A percentile compares a stretch with the other conserved stretches of the same genome.
These are phyloP conservation scores for Sugiyamaella qingdaonensis DNA, from an alignment of 805 yeast species.

Conservation along the genomic window DNA sequence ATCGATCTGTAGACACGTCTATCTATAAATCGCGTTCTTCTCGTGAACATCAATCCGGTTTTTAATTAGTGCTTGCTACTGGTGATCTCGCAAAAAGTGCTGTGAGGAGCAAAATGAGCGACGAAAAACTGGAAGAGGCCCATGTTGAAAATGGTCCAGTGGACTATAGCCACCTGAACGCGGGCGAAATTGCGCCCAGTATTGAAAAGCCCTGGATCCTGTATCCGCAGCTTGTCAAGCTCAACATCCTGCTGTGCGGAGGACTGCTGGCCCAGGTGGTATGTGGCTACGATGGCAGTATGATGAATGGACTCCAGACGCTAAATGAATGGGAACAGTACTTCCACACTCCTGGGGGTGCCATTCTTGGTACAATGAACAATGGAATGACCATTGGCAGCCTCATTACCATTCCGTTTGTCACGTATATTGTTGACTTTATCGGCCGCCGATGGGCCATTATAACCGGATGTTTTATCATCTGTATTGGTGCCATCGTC, in stretches of 20 bases:
- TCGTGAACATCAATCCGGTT: no score
- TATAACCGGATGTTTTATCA: constrained; percentile 45
- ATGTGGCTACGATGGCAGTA: constrained; percentile 19
- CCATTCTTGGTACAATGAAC: constrained; percentile 15
- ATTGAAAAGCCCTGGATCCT: constrained; percentile 13
- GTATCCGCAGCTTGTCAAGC: constrained; percentile 8
- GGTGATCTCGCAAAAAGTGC: no score
- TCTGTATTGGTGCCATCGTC: constrained; percentile 57
- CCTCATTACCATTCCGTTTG: constrained; percentile 62
- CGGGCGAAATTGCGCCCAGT: constrained; percentile 11
- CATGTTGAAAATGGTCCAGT: not conserved
- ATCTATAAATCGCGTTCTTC: no score
- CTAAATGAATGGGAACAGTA: constrained; percentile 19
- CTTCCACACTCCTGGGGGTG: constrained; percentile 7
- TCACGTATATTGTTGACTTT: constrained; percentile 55
- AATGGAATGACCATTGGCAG: constrained; percentile 48
- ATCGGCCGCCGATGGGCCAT: constrained; percentile 63
- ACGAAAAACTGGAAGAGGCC: not conserved
- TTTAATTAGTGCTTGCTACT: no score
- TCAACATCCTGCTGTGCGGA: constrained; percentile 11
- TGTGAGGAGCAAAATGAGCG: not conserved
- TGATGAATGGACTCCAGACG: constrained; percentile 22
- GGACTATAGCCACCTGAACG: constrained; percentile 26
- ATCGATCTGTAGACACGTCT: no score
- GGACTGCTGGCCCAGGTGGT: constrained; percentile 16